Base-by-base conservation (phyloP, 140 eudicot genomes). In the Erigeron philadelphicus region DNA sequence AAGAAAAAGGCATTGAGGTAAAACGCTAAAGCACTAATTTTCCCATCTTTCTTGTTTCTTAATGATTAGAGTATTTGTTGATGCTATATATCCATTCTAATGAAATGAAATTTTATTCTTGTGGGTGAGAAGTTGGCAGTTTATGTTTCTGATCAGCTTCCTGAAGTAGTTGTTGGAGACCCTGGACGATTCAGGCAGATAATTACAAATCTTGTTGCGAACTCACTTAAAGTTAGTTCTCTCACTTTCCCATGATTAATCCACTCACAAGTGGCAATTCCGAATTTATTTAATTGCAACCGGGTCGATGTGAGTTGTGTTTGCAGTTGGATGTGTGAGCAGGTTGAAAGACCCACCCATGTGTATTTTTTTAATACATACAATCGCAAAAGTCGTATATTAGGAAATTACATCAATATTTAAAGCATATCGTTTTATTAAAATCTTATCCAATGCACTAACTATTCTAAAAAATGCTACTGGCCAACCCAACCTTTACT, bases 111-210 rank as follows among this genome's bases (percentile, higher is more conserved):
- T 50, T 70, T 47, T 42, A 57, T 67, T 74, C 44, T 56, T 76
- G 48, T 47, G 67, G 70, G 54, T 5, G 76, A 15, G 55, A 68
- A 88, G 96, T 79, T 88, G 86, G 96, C 96, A 0, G 84, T 86
- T 16, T 86, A 83, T 76, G 96, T 88, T 49, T 88, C 96, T 40
- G 70, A 71, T 62, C 84, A 83, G 54, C 90, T 92, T 55, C 96
- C 98, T 8, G 85, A 83, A 63, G 76, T 81, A 48, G 88, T 92
- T 19, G 79, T 86, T 69, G 98, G 98, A 53, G 98, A 92, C 56
- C 98, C 89, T 3, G 93, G 86, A 40, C 84, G 98, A 12, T 88
- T 92, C 75, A 73, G 90, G 72, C 98, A 92, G 74, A 85, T 92
- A 64, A 83, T 92, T 71, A 84, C 90, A 55, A 92, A 92, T 78